A percentile compares a stretch with the other conserved stretches of the same genome.
Evolutionary conservation across 768 basidiomycete genomes (phyloP).

Genomic region (Leccinum incarnatum): DNA sequence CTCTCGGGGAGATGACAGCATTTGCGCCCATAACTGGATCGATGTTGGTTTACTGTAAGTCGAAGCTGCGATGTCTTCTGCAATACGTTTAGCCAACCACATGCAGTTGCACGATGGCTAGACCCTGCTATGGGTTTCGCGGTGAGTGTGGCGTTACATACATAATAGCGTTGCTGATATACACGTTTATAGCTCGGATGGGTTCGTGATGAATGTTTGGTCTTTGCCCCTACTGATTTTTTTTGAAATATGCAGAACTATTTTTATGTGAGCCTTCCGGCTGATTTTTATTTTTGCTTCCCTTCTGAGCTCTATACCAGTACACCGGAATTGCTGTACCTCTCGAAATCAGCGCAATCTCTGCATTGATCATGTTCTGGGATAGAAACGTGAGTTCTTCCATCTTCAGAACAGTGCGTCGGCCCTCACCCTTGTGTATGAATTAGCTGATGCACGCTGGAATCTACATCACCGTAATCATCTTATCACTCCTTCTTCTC

Average conservation of each 20-base stretch:
- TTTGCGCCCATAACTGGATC: slow-evolving; percentile 31
- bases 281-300: not conserved
- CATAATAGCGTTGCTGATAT: not conserved
- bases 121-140: slow-evolving; percentile 33
- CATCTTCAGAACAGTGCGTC: not conserved
- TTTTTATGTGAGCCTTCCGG: slow-evolving; percentile 26
- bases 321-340: slow-evolving; percentile 39
- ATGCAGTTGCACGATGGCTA: slow-evolving; percentile 32
- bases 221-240: not conserved
- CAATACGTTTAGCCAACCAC: not conserved
- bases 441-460: slow-evolving; percentile 35
- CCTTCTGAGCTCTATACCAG: slow-evolving; percentile 2
- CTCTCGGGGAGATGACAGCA: slow-evolving; percentile 31
- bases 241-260: slow-evolving; percentile 27
- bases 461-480: slow-evolving; percentile 39
- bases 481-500: slow-evolving; percentile 38
- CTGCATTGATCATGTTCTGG: slow-evolving; percentile 52
- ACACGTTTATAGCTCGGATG: slow-evolving; percentile 21
- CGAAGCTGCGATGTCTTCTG: not conserved
- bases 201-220: slow-evolving; percentile 9
- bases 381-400: slow-evolving; percentile 26
- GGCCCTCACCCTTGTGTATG: slow-evolving; percentile 12
- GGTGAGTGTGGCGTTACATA: slow-evolving; percentile 11
- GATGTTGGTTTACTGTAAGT: slow-evolving; percentile 28
- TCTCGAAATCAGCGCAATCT: slow-evolving; percentile 50